Evolutionary conservation across 2,329 filamentous ascomycete species (phyloP).

Genomic region (Chaetomium olivaceum): DNA sequence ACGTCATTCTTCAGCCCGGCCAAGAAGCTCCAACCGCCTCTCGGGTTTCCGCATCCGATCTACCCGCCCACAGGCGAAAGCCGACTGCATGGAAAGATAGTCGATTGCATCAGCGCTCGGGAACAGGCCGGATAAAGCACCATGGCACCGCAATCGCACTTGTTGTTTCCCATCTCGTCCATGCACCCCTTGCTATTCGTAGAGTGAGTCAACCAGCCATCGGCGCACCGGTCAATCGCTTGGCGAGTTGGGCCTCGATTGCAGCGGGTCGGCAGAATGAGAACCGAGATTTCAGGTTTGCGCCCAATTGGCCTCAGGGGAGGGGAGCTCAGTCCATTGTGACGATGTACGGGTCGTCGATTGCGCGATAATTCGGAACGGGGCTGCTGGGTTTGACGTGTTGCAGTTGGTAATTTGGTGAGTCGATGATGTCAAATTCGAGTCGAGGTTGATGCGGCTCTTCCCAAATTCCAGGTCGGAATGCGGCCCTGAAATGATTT

Average conservation of each 20-base stretch:
- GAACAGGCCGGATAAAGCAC: neutral
- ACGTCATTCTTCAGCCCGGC: conserved; percentile 19
- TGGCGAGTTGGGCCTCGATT: neutral
- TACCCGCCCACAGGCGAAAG: conserved; percentile 1
- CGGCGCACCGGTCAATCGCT: neutral
- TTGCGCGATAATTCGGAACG: neutral
- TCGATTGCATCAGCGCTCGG: conserved; percentile 3
- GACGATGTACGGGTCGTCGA: neutral
- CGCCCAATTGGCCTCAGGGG: neutral
- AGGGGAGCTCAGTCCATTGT: neutral
- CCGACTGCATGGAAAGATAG: neutral
- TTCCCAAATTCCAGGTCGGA: neutral
- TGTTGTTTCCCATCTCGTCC: neutral
- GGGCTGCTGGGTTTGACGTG: neutral
- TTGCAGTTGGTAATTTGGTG: neutral
- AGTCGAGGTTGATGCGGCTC: neutral
- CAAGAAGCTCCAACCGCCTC: neutral
- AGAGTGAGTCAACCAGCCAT: neutral
- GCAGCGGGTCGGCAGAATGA: neutral
- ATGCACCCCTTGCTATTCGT: neutral
- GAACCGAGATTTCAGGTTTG: neutral
- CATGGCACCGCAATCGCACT: neutral
- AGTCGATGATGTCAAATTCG: neutral
- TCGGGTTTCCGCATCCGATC: conserved; percentile 1
- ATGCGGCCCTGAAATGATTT: neutral